A percentile compares a stretch with the other conserved stretches of the same genome.
Evolutionary conservation across 306 rosid genomes (phyloP).

Genomic region (Cucurbita ficifolia): DNA sequence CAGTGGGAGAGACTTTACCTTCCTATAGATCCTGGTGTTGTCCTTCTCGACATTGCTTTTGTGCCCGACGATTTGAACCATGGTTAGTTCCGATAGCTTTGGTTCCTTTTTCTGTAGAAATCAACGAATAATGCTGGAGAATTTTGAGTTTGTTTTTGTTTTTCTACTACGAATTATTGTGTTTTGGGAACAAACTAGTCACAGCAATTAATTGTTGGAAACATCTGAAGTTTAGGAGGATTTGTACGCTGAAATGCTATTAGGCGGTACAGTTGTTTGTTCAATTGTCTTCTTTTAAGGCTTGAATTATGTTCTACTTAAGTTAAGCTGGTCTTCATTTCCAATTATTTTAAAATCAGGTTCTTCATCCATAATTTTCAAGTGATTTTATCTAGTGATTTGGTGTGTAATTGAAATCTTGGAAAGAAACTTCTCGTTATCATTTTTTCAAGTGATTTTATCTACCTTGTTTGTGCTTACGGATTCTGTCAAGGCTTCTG

Average conservation of each 20-base stretch:
- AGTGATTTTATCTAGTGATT: too few relatives aligned
- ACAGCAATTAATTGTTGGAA: neutral
- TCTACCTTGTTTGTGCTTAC: neutral
- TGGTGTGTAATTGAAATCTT: neutral
- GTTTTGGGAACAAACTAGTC: neutral
- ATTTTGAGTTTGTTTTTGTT: neutral
- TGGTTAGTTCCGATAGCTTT: slow-evolving; percentile 19
- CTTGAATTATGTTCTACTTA: neutral
- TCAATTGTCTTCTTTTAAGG: neutral
- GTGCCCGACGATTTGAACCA: slow-evolving; percentile 70
- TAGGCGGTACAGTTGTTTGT: neutral
- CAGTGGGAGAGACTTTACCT: slow-evolving; percentile 88
- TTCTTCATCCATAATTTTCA: neutral
- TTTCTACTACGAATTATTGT: neutral
- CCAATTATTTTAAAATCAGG: neutral
- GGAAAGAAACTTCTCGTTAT: neutral
- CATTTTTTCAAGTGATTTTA: neutral
- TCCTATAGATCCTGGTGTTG: slow-evolving; percentile 91
- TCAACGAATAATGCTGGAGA: neutral
- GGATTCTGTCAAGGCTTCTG: too few relatives aligned
- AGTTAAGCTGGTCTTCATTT: neutral
- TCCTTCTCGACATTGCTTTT: slow-evolving; percentile 87
- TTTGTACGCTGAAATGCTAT: neutral
- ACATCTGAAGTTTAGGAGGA: neutral
- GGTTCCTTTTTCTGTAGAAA: neutral